Conservation (phyloP, 176 grass and related monocot genomes). For the Eremochloa ophiuroides region DNA sequence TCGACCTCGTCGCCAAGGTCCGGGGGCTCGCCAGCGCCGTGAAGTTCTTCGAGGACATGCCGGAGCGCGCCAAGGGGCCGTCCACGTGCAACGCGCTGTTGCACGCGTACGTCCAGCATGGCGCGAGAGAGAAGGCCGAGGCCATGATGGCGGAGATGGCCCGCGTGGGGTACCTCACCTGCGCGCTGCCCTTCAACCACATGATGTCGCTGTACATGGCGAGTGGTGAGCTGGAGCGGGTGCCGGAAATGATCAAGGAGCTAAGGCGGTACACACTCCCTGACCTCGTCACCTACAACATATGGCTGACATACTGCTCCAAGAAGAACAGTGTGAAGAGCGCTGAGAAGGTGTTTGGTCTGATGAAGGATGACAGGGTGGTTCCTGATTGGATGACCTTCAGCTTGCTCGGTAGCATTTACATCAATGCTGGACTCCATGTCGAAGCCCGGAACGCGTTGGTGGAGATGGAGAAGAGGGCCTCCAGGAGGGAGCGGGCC, state of each 20-base stretch:
- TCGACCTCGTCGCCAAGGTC: conserved; percentile 81
- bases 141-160: conserved; percentile 73
- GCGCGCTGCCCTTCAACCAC: conserved; percentile 73
- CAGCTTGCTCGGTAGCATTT: conserved; percentile 67
- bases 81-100: conserved; percentile 69
- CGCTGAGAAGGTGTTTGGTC: conserved; percentile 47
- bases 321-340: conserved; percentile 48
- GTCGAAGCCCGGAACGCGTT: conserved; percentile 52
- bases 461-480: conserved; percentile 69
- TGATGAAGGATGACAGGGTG: conserved; percentile 54
- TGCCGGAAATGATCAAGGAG: conserved; percentile 55
- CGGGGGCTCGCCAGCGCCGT: conserved; percentile 59
- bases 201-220: conserved; percentile 85
- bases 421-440: conserved; percentile 49
- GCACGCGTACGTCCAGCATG: conserved; percentile 60
- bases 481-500: conserved; percentile 44
- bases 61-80: conserved; percentile 64
- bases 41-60: conserved; percentile 93
- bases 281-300: conserved; percentile 68
- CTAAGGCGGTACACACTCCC: conserved; percentile 57
- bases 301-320: conserved; percentile 70
- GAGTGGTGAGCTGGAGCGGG: conserved; percentile 41
- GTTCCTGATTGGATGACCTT: conserved; percentile 74
- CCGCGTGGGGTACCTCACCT: conserved; percentile 44
- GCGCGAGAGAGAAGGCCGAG: conserved; percentile 55